Evolutionary conservation across 108 stramenopile species (phyloP), one percentile per base, ranked within the genome.

Genomic region (Cylindrotheca closterium): DNA sequence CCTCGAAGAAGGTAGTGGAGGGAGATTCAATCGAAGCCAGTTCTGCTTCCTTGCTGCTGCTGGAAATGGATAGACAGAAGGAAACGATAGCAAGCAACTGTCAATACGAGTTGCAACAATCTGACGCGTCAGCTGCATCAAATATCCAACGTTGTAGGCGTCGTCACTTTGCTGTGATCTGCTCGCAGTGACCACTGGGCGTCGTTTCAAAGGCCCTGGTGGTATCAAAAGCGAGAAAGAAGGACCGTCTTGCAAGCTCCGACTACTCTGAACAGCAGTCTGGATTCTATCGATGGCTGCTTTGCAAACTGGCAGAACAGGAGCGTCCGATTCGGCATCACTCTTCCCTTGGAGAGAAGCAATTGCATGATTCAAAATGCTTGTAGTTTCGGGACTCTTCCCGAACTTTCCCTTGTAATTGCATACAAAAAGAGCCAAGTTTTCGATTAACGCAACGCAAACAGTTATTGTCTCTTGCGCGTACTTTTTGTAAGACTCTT

Each of bases 361-460:
- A 15, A 76, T 71, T 0, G 79, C 56, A 30, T 55, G 50, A 23
- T 67, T 63, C 27, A 70, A 47, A 29, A 81, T 46, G 4, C 26
- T 47, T 51, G 71, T 75, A 3, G 71, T 45, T 30, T 81, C 79
- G 18, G 63, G 56, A 28, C 50, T 71, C 1, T 48, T 54, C 8
- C 75, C 75, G 45, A 77, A 79, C 58, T 71, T 63, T 33, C 53
- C 60, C 26, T 58, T 33, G 70, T 71, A 79, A 45, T 77, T 67
- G 31, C 61, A 65, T n/a, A 71, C 79, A 22, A 60, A 53, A 4
- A 83, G 31, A 15, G 82, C 78, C 22, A 83, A 79, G 61, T 77
- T 83, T 55, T 83, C 82, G 31, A 83, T 76, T 29, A 75, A 79
- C 10, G 82, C 82, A 25, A 83, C 76, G 47, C 75, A 83, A 0